Evolutionary conservation across 2,329 filamentous ascomycete genomes (phyloP).

Genomic region (Colletotrichum tanaceti): DNA sequence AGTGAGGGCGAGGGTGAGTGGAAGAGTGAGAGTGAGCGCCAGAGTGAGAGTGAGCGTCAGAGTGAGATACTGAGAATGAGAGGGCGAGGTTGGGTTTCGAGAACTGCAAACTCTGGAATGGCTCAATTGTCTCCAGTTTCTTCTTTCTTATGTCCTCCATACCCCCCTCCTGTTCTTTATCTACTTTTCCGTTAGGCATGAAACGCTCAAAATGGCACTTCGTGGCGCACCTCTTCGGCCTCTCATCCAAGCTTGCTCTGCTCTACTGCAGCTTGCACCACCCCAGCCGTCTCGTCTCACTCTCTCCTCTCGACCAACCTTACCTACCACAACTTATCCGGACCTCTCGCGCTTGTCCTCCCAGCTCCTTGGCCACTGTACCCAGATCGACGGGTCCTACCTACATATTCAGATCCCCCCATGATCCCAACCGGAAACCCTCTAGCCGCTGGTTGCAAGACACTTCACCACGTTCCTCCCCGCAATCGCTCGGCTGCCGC

Average conservation of each 20-base stretch:
- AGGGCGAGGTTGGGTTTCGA: conserved; percentile 6
- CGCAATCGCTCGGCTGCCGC: conserved; percentile 9
- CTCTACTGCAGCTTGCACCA: conserved; percentile 19
- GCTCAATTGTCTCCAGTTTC: conserved; percentile 7
- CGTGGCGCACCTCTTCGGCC: conserved; percentile 18
- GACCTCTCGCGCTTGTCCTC: conserved; percentile 33
- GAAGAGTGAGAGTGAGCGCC: too few species aligned
- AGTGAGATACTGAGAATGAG: background rate
- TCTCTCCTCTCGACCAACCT: background rate
- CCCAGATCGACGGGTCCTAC: conserved; percentile 21
- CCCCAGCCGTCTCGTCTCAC: conserved; percentile 6
- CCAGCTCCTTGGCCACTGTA: conserved; percentile 4
- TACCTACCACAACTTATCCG: conserved; percentile 27
- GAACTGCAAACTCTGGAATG: conserved; percentile 17
- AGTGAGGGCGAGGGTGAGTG: background rate
- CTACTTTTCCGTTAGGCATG: conserved; percentile 29
- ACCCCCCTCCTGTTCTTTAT: conserved; percentile 4
- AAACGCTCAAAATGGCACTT: conserved; percentile 19
- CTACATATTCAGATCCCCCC: conserved; percentile 9
- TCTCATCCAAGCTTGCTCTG: conserved; percentile 1
- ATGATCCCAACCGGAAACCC: conserved; percentile 23
- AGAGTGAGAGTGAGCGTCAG: too few species aligned
- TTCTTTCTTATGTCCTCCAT: conserved; percentile 8
- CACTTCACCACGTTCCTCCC: conserved; percentile 34
- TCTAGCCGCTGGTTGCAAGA: conserved; percentile 33